A percentile compares a stretch with the other conserved stretches of the same genome.
phyloP scores from a whole-genome alignment of 768 basidiomycete genomes.

The Termitomyces sp. region DNA sequence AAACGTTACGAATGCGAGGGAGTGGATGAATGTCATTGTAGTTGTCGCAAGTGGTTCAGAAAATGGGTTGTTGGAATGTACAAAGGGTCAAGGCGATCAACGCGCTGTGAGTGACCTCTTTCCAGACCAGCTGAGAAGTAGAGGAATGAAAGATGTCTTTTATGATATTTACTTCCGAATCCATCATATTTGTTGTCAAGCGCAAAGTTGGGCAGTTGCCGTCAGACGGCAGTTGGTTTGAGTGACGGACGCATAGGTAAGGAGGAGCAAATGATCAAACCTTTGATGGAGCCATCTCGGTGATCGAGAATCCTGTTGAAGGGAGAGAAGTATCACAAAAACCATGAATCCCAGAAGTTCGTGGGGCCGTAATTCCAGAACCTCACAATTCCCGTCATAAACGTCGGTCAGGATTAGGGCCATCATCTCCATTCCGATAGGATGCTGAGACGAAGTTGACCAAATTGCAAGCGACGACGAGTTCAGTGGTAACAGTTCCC shows the following conservation, averaged over 20 bases:
- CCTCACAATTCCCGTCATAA: too few species aligned
- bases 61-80: neutral
- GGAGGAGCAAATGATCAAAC: neutral
- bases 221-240: neutral
- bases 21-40: constrained; percentile 7
- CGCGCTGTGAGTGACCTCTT: constrained; percentile 10
- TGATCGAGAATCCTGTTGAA: neutral
- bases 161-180: neutral
- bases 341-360: too few species aligned
- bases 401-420: too few species aligned
- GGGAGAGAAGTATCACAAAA: neutral
- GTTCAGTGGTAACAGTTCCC: neutral
- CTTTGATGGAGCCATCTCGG: neutral
- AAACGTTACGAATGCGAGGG: constrained; percentile 1
- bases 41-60: neutral
- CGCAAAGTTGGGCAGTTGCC: neutral
- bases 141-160: neutral
- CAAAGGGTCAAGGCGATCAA: constrained; percentile 10
- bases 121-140: constrained; percentile 14
- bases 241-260: neutral
- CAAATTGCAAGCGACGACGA: neutral
- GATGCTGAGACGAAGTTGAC: neutral
- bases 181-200: neutral
- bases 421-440: too few species aligned
- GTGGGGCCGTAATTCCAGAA: too few species aligned